Base-by-base conservation (phyloP, 2,329 filamentous ascomycete genomes). In the Pseudogymnoascus sp. region DNA sequence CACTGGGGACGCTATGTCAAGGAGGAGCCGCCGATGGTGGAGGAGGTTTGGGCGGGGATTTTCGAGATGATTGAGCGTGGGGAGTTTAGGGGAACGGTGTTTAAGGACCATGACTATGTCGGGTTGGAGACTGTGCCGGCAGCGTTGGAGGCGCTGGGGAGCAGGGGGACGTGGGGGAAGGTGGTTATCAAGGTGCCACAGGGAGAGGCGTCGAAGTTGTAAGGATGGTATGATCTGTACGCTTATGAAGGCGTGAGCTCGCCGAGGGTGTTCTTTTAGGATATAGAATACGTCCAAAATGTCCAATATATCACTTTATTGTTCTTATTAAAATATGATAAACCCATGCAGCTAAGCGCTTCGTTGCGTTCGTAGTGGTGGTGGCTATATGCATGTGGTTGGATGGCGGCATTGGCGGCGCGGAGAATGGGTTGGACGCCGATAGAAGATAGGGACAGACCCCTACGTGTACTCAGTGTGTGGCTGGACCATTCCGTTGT, bases 161-260 rank as follows among this genome's bases (percentile, higher is more conserved):
- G 85, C 1, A 81, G 93, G 65, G 90, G 89, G 61, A 96, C 92
- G 1, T 97, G 93, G 93, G 93, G 93, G 0, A 97, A 97, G 81
- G 93, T 97, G 0, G 91, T 97, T 1, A 87, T 97, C 19, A 91
- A 91, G 76, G 80, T 97, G 44, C 87, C 88, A 1, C 89, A 92
- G 69, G 81, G 85, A 50, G 82, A 79, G 6, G 78, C 80, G 67
- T 84, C 80, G 70, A 85, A 83, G 74, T 69, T 87, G 72, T 87
- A 69, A 68, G 26, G 42, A 47, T 23, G 42, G 19, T 13, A 42
- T 42, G 10, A 21, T 23, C 19, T 47, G 42, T 47, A 47, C 42
- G 42, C 42, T 47, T 47, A 47, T 47, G 19, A 47, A 23, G 42
- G 19, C 21, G 42, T 21, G 19, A 47, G 42, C 19, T 47, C 42